Base-by-base conservation (phyloP, 352 stramenopile species). In the Phytophthora constricta region DNA sequence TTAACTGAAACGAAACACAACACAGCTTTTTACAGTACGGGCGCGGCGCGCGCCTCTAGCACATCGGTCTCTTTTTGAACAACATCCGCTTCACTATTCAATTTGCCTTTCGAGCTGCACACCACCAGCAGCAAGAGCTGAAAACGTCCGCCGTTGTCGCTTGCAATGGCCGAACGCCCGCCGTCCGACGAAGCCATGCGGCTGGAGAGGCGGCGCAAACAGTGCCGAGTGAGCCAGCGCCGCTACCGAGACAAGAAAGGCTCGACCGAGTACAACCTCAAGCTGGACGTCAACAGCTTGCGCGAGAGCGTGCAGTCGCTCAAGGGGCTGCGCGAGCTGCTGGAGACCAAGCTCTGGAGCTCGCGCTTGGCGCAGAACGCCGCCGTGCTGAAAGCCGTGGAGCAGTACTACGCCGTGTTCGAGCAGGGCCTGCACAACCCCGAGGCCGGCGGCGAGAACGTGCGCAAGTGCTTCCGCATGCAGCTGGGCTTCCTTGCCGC, bases 191-290 rank as follows among this genome's bases (percentile, higher is more conserved):
- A 76, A 7, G 56, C 55, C 17, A 46, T 72, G 26, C 74, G 79
- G 10, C 68, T 83, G 23, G 80, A 82, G 51, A 71, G 81, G 4
- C 72, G 82, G 4, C 79, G 82, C 50, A 79, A 83, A 45, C 84
- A 93, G 66, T 91, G 82, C 68, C 80, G 84, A 62, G 80, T 91
- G 66, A 91, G 80, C 70, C 84, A 93, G 60, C 79, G 82, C 1
- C 76, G 82, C 42, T 91, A 93, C 67, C 80, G 84, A 39, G 79
- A 90, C 70, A 89, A 91, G 70, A 85, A 89, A 56, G 70, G 77
- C 49, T 90, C 83, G 45, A 69, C 61, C 47, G 80, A 91, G 72
- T 89, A 91, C 66, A 89, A 89, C 41, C 69, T 93, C 42, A 74
- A 80, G 22, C 72, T 90, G 31, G 80, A 91, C 47, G 76, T 93